phyloP scores from a whole-genome alignment of 805 yeast genomes.

The Cyberlindnera maclurae region DNA sequence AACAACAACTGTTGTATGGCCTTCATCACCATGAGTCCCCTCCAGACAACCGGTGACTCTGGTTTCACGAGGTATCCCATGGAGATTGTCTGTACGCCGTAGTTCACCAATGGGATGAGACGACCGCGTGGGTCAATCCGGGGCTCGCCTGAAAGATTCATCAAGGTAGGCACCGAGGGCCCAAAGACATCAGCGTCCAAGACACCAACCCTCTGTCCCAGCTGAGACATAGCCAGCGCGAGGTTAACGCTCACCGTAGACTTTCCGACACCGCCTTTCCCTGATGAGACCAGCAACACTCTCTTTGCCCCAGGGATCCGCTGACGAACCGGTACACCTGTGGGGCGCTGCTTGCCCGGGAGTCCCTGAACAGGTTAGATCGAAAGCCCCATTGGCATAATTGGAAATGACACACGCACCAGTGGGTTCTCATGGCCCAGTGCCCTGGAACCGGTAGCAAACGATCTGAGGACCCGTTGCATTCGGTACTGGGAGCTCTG shows the following conservation, averaged over 20 bases:
- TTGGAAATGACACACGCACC: too few species aligned
- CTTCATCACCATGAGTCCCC: slow-evolving; percentile 83
- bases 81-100: slow-evolving; percentile 79
- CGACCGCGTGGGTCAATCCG: slow-evolving; percentile 43
- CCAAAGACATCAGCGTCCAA: slow-evolving; percentile 82
- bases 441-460: not conserved
- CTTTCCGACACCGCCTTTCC: slow-evolving; percentile 86
- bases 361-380: slow-evolving; percentile 14
- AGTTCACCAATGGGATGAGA: slow-evolving; percentile 60
- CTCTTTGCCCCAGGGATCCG: slow-evolving; percentile 54
- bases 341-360: slow-evolving; percentile 28
- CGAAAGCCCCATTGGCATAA: too few species aligned
- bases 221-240: slow-evolving; percentile 51
- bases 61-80: slow-evolving; percentile 76
- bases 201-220: slow-evolving; percentile 56
- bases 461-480: not conserved
- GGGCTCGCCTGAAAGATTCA: slow-evolving; percentile 68
- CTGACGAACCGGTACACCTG: slow-evolving; percentile 49
- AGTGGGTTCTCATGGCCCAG: slow-evolving; percentile 43
- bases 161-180: slow-evolving; percentile 70
- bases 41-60: slow-evolving; percentile 71
- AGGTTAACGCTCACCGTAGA: slow-evolving; percentile 64
- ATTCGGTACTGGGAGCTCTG: too few species aligned
- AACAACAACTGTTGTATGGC: slow-evolving; percentile 79
- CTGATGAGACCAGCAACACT: slow-evolving; percentile 63